These are phyloP conservation scores for Deakozyma indianensis DNA, from an alignment of 805 yeast genomes.

Conservation along the genomic window DNA sequence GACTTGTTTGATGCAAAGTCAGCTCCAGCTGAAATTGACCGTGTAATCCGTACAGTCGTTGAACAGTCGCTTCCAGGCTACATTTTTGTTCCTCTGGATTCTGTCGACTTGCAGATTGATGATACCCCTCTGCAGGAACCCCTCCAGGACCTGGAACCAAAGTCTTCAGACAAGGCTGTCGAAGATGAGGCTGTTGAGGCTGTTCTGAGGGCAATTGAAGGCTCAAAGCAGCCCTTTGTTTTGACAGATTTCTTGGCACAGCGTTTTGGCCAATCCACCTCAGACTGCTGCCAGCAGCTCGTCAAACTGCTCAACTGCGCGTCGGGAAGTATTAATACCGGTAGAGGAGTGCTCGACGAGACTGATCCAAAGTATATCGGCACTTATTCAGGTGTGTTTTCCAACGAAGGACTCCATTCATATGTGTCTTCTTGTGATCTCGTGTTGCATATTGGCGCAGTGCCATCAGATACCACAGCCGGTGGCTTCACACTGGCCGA, in stretches of 20 bases:
- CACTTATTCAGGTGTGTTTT: constrained; percentile 50
- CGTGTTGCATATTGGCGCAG: constrained; percentile 56
- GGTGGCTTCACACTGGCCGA: constrained; percentile 46
- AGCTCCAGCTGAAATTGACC: constrained; percentile 53
- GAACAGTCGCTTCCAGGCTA: constrained; percentile 66
- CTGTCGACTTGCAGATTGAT: constrained; percentile 34
- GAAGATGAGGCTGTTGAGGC: constrained; percentile 26
- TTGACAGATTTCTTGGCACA: constrained; percentile 59
- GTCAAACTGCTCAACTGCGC: constrained; percentile 40
- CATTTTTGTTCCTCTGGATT: constrained; percentile 60
- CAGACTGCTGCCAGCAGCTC: constrained; percentile 29
- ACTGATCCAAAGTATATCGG: constrained; percentile 51
- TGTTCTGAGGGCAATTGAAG: constrained; percentile 38
- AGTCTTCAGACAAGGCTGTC: constrained; percentile 13
- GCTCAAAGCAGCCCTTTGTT: constrained; percentile 44
- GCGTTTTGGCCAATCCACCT: constrained; percentile 22
- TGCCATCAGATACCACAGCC: constrained; percentile 51
- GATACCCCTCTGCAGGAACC: constrained; percentile 22
- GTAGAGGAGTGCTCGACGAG: constrained; percentile 65
- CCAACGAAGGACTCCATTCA: constrained; percentile 32
- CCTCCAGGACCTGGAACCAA: constrained; percentile 17
- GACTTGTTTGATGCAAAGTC: constrained; percentile 32
- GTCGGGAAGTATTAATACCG: constrained; percentile 46
- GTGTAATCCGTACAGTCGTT: constrained; percentile 41
- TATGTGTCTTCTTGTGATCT: constrained; percentile 48